Evolutionary conservation across 345 rosid genomes (phyloP).

Genomic region (Carallia brachiata): DNA sequence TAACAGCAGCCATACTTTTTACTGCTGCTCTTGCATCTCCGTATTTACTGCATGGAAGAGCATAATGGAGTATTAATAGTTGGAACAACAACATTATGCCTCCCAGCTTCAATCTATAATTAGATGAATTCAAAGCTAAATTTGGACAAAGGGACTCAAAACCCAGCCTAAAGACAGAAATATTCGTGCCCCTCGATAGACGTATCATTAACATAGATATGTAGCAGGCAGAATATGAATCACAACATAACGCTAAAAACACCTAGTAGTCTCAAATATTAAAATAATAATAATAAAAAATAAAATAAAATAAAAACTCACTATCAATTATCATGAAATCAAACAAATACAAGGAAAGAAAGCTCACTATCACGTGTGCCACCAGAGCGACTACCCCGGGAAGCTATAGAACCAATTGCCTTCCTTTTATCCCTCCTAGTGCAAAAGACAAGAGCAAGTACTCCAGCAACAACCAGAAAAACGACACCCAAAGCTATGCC

Average conservation of each 20-base stretch:
- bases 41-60: slow-evolving; percentile 34
- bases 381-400: slow-evolving; percentile 47
- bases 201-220: too few species aligned
- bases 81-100: neutral
- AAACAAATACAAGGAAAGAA: slow-evolving; percentile 10
- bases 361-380: slow-evolving; percentile 39
- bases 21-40: slow-evolving; percentile 66
- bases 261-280: too few species aligned
- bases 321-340: neutral
- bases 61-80: slow-evolving; percentile 7
- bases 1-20: slow-evolving; percentile 61
- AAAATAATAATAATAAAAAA: too few species aligned
- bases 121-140: neutral
- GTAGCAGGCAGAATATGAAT: too few species aligned
- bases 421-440: slow-evolving; percentile 43
- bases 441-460: slow-evolving; percentile 53
- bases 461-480: slow-evolving; percentile 44
- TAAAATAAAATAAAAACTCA: too few species aligned
- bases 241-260: too few species aligned
- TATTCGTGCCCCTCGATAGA: too few species aligned
- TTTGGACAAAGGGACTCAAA: slow-evolving; percentile 1
- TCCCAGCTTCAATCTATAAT: slow-evolving; percentile 12
- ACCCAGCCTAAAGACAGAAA: too few species aligned
- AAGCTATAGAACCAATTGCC: slow-evolving; percentile 42
- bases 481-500: slow-evolving; percentile 69